These are phyloP conservation scores for Eremothecium gossypii DNA, from an alignment of 1,139 yeast species.

Conservation along the genomic window DNA sequence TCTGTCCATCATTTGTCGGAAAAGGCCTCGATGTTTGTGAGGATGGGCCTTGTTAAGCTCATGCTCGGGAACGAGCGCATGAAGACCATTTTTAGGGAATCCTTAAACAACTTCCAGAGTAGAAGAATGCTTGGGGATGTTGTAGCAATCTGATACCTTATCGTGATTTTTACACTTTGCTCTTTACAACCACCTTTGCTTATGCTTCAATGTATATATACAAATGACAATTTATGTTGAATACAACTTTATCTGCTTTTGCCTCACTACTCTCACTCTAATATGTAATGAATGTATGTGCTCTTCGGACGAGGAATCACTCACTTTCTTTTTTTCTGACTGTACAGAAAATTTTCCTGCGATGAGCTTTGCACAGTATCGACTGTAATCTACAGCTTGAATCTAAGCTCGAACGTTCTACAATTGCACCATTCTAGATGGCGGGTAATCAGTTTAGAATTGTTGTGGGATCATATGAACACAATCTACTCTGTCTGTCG, in stretches of 20 bases:
- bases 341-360: conserved; percentile 1
- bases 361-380: not conserved
- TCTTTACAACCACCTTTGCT: not conserved
- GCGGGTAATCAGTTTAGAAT: conserved; percentile 49
- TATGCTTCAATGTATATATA: too few relatives aligned
- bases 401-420: not conserved
- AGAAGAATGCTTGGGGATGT: conserved; percentile 6
- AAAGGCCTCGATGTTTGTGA: conserved; percentile 37
- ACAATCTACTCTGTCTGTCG: conserved; percentile 78
- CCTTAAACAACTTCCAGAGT: conserved; percentile 22
- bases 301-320: not conserved
- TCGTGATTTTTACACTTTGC: not conserved
- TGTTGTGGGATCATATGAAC: conserved; percentile 93
- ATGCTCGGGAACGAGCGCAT: conserved; percentile 66
- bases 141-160: not conserved
- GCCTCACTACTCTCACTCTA: not conserved
- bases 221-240: not conserved
- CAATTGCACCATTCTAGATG: conserved; percentile 8
- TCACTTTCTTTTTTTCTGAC: not conserved
- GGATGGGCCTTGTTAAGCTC: conserved; percentile 49
- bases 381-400: not conserved
- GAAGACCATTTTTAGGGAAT: conserved; percentile 42
- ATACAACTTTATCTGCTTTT: not conserved
- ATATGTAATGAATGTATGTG: not conserved
- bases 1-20: conserved; percentile 23